A percentile compares a stretch with the other conserved stretches of the same genome.
Evolutionary conservation across 2,329 filamentous ascomycete genomes (phyloP).

Genomic region (Scedosporium apiospermum): DNA sequence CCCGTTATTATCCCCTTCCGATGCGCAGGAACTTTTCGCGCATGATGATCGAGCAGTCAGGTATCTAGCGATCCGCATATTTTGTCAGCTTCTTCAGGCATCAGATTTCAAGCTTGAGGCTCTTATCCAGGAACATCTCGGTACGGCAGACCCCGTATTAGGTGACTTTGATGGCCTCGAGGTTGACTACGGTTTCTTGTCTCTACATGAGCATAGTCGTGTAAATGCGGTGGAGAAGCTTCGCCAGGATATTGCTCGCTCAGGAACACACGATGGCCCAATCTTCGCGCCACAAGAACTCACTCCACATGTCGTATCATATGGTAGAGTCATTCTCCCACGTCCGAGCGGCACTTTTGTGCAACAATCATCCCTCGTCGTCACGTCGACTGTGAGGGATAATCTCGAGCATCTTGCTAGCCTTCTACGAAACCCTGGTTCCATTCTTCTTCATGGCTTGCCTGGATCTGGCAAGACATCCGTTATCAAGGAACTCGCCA

Average conservation of each 20-base stretch:
- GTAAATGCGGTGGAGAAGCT: constrained; percentile 22
- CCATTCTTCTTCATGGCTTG: constrained; percentile 72
- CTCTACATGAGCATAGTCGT: constrained; percentile 47
- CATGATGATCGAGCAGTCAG: constrained; percentile 52
- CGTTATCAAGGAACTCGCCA: constrained; percentile 71
- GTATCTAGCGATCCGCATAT: constrained; percentile 73
- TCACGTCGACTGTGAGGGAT: constrained; percentile 59
- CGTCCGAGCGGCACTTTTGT: constrained; percentile 43
- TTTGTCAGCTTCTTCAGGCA: constrained; percentile 68
- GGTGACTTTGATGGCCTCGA: constrained; percentile 65
- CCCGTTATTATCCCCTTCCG: constrained; percentile 52
- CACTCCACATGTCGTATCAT: constrained; percentile 52
- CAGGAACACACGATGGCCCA: constrained; percentile 11
- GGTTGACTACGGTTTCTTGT: constrained; percentile 71
- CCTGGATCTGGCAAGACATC: constrained; percentile 88
- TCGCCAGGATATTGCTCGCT: constrained; percentile 7
- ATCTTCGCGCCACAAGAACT: constrained; percentile 30
- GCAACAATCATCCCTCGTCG: constrained; percentile 39
- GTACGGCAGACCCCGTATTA: constrained; percentile 46
- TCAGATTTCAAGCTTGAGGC: constrained; percentile 70
- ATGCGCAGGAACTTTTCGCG: constrained; percentile 60
- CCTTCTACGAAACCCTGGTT: constrained; percentile 56
- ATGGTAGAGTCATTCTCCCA: constrained; percentile 60
- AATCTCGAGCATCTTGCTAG: constrained; percentile 65
- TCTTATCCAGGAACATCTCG: constrained; percentile 59